Evolutionary conservation across 2,329 filamentous ascomycete species (phyloP), one percentile per base, ranked within the genome.

Genomic region (Cercospora berteroae): DNA sequence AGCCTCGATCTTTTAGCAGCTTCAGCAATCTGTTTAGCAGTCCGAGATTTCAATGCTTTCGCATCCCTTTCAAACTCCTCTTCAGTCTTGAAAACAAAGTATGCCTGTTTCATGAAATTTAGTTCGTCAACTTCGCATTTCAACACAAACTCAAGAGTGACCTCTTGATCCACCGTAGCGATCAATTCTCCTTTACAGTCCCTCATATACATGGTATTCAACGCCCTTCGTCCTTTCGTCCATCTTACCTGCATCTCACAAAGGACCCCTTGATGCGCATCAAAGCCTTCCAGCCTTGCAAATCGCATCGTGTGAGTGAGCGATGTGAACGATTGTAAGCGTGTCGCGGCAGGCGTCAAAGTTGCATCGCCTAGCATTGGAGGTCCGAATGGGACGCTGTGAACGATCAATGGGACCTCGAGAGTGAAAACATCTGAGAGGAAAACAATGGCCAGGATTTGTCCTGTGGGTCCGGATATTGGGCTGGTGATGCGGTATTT

Each of bases 121-220:
- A n/a, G 18, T 20, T 13, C 10, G 42, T 20, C 0, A 48, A 1
- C 18, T 12, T 48, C 42, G 42, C 18, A 20, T 8, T 1, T 48
- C 42, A 12, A 20, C n/a, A 20, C 42, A 48, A 20, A 20, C 0
- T 20, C 2, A 20, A 20, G 3, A 12, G n/a, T 48, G 6, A 48
- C 42, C 42, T 59, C 62, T 20, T 59, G 62, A 33, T 64, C 62
- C 18, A 39, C 18, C 52, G 62, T 64, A n/a, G 62, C 62, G 25
- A 64, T 59, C 23, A 57, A 23, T 20, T 64, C 55, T 3, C 62
- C 55, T 2, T 56, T 27, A 16, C 57, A 55, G n/a, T 64, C 62
- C 16, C 36, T 42, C 10, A 64, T 50, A 18, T 36, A 27, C 36
- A 23, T 59, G 20, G 55, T 33, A 4, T 23, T 23, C n/a, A 59